Evolutionary conservation across 2,329 filamentous ascomycete species (phyloP).

Genomic region (Ophiostoma angusticollis): DNA sequence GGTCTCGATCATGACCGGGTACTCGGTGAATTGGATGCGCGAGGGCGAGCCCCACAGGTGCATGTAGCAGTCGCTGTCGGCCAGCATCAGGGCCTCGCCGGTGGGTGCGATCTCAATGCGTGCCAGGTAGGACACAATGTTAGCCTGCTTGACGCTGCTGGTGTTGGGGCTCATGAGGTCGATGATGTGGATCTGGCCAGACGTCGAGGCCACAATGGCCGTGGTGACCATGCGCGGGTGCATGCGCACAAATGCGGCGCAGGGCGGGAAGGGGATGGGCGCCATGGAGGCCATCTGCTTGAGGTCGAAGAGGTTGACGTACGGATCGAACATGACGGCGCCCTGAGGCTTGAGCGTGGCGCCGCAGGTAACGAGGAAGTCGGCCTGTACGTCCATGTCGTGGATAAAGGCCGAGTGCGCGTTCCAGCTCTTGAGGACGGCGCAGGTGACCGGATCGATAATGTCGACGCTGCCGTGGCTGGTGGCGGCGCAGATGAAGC

Average conservation of each 20-base stretch:
- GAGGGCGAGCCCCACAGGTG: slow-evolving; percentile 80
- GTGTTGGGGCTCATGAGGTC: slow-evolving; percentile 90
- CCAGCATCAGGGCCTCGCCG: slow-evolving; percentile 71
- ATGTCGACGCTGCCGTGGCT: slow-evolving; percentile 72
- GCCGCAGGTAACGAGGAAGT: slow-evolving; percentile 90
- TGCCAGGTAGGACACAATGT: slow-evolving; percentile 59
- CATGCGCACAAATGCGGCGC: slow-evolving; percentile 90
- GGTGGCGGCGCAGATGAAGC: slow-evolving; percentile 87
- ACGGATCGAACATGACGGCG: slow-evolving; percentile 69
- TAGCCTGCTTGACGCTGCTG: slow-evolving; percentile 72
- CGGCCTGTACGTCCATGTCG: slow-evolving; percentile 94
- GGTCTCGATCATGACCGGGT: slow-evolving; percentile 65
- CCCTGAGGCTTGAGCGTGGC: slow-evolving; percentile 74
- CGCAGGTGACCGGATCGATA: slow-evolving; percentile 65
- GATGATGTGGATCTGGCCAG: slow-evolving; percentile 87
- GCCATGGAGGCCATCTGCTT: slow-evolving; percentile 80
- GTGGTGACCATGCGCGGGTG: slow-evolving; percentile 93
- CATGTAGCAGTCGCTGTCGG: slow-evolving; percentile 64
- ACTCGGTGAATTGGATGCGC: slow-evolving; percentile 78
- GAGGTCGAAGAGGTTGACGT: slow-evolving; percentile 91
- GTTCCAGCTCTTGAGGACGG: slow-evolving; percentile 75
- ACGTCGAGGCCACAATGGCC: slow-evolving; percentile 82
- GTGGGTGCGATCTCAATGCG: slow-evolving; percentile 80
- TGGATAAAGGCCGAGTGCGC: slow-evolving; percentile 81
- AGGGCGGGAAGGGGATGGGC: slow-evolving; percentile 83